Evolutionary conservation across 2,329 filamentous ascomycete genomes (phyloP).

Genomic region (Xylaria sp.): DNA sequence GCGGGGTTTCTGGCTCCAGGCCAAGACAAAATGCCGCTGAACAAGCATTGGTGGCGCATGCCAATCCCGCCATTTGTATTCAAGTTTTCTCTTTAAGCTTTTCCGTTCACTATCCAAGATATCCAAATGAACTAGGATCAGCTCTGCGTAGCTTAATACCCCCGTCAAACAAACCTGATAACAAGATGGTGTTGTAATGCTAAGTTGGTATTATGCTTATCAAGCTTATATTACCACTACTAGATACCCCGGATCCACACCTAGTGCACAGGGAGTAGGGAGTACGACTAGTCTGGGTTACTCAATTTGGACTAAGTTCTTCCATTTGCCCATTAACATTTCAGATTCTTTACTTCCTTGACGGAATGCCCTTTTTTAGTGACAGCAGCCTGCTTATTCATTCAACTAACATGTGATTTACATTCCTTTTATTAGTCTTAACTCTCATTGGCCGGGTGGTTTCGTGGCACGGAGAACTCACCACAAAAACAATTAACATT

Average conservation of each 20-base stretch:
- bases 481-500: too few species aligned
- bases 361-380: too few species aligned
- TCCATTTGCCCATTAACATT: not conserved
- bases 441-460: not conserved
- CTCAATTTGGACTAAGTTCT: not conserved
- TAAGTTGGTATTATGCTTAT: not conserved
- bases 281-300: too few species aligned
- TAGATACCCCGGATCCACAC: not conserved
- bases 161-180: not conserved
- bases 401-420: not conserved
- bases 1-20: constrained; percentile 28
- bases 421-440: not conserved
- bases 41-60: constrained; percentile 15
- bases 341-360: not conserved
- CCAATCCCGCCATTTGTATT: constrained; percentile 1
- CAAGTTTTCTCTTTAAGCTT: not conserved
- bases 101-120: not conserved
- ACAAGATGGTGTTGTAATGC: not conserved
- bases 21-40: constrained; percentile 5
- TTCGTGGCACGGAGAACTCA: not conserved
- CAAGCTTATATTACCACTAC: too few species aligned
- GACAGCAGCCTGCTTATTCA: not conserved
- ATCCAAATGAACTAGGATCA: not conserved
- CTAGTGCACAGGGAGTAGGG: too few species aligned
- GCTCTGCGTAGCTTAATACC: not conserved